phyloP scores from a whole-genome alignment of 2,329 filamentous ascomycete species.

The Aureobasidium sp. region DNA sequence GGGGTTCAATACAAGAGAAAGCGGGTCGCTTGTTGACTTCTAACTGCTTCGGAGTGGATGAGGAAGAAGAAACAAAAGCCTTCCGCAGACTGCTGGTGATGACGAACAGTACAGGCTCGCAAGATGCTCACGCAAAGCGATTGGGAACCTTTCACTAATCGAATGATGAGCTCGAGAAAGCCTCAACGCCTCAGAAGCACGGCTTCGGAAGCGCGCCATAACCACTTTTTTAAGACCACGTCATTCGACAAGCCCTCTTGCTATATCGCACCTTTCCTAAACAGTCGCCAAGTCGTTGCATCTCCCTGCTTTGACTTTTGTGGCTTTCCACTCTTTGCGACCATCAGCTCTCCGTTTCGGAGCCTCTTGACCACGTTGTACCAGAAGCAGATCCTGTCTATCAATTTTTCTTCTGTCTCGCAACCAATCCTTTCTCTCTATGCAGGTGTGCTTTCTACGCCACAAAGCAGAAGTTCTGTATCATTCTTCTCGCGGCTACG shows the following conservation, averaged over 20 bases:
- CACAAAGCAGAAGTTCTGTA: neutral
- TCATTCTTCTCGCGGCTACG: neutral
- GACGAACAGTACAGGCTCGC: slow-evolving; percentile 2
- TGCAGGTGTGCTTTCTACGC: neutral
- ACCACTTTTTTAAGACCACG: neutral
- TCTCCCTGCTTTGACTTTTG: slow-evolving; percentile 3
- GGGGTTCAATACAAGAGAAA: slow-evolving; percentile 8
- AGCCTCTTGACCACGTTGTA: neutral
- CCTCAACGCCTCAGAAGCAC: slow-evolving; percentile 9
- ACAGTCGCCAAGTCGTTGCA: neutral
- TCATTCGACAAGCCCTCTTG: slow-evolving; percentile 8
- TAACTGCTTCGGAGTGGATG: neutral
- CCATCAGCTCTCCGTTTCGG: neutral
- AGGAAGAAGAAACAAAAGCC: neutral
- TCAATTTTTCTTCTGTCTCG: neutral
- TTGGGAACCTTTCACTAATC: slow-evolving; percentile 12
- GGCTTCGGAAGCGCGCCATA: slow-evolving; percentile 10
- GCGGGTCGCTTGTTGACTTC: neutral
- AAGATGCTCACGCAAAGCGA: neutral
- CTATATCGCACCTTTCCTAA: neutral
- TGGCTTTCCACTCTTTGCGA: neutral
- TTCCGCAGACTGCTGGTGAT: neutral
- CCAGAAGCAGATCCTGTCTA: neutral
- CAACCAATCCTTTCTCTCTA: neutral
- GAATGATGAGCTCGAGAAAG: slow-evolving; percentile 9